Conservation (phyloP, 768 basidiomycete species). For the Podaxis rugospora region DNA sequence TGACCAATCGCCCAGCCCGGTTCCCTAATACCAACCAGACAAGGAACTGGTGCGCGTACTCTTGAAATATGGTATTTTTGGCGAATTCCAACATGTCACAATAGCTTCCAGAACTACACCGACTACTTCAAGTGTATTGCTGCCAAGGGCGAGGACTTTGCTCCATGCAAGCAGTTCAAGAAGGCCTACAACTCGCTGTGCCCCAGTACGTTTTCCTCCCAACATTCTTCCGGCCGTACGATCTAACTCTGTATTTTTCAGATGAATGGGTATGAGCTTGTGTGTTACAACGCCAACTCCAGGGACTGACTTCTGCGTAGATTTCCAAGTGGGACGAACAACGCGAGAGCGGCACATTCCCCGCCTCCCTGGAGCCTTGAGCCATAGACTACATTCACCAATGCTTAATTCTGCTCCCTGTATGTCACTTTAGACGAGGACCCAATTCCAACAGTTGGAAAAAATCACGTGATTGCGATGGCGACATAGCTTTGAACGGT, state of each 20-base stretch:
- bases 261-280: conserved; percentile 81
- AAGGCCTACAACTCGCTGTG: conserved; percentile 94
- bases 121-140: conserved; percentile 98
- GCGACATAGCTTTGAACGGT: conserved; percentile 11
- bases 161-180: conserved; percentile 99
- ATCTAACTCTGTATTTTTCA: conserved; percentile 24
- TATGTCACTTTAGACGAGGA: background rate
- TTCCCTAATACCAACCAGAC: conserved; percentile 95
- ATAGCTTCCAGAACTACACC: conserved; percentile 90
- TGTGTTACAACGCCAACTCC: background rate
- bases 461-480: conserved; percentile 15
- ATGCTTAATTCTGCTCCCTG: background rate
- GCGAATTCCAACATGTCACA: conserved; percentile 4
- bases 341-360: conserved; percentile 89
- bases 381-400: background rate
- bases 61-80: background rate
- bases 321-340: conserved; percentile 91
- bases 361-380: conserved; percentile 76
- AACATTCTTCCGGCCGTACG: background rate
- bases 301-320: conserved; percentile 35
- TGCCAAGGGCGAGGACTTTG: conserved; percentile 96
- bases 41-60: conserved; percentile 75
- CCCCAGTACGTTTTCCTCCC: conserved; percentile 74
- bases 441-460: background rate
- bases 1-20: conserved; percentile 49